Percentiles rank a stretch among this genome's conserved stretches.
Conservation (phyloP, 495 filamentous ascomycete species). For the Lophiotrema nucula region DNA sequence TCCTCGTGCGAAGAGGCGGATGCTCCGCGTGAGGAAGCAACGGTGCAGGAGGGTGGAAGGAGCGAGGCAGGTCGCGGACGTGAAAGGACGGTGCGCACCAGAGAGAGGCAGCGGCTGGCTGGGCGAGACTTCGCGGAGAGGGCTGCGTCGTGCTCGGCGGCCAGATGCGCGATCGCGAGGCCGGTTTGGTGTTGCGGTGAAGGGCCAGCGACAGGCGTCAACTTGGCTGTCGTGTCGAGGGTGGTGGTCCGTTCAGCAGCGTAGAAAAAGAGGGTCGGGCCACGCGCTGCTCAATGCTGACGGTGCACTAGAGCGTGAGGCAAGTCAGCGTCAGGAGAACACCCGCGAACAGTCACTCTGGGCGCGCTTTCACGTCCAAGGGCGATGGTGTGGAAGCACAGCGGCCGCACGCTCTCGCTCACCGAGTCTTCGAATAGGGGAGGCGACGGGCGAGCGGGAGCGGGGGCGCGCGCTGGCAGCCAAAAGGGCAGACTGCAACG, state of each 20-base stretch:
- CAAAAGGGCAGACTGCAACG: too few relatives aligned
- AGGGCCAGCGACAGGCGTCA: constrained; percentile 7
- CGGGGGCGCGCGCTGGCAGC: too few relatives aligned
- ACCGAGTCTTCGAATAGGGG: constrained; percentile 21
- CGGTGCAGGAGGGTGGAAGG: constrained; percentile 3
- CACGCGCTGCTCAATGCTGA: constrained; percentile 36
- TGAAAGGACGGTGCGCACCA: constrained; percentile 32
- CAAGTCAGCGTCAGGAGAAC: constrained; percentile 24
- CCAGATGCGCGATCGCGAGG: neutral
- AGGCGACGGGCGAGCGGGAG: constrained; percentile 16
- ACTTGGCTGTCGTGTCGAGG: constrained; percentile 13
- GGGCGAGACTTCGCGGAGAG: constrained; percentile 1
- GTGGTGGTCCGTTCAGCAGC: constrained; percentile 32
- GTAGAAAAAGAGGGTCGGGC: constrained; percentile 29
- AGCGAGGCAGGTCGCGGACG: neutral
- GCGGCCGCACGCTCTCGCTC: neutral
- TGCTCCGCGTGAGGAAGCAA: constrained; percentile 9
- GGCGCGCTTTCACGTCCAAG: too few relatives aligned
- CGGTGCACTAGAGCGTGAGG: constrained; percentile 28
- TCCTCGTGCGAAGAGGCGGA: constrained; percentile 16
- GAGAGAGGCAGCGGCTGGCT: constrained; percentile 9
- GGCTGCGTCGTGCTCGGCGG: neutral
- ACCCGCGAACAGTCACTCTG: too few relatives aligned
- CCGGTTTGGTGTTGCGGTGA: constrained; percentile 1
- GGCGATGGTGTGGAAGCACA: too few relatives aligned